Evolutionary conservation across 805 yeast species (phyloP).

Genomic region (Schwanniomyces pseudopolymorphus): DNA sequence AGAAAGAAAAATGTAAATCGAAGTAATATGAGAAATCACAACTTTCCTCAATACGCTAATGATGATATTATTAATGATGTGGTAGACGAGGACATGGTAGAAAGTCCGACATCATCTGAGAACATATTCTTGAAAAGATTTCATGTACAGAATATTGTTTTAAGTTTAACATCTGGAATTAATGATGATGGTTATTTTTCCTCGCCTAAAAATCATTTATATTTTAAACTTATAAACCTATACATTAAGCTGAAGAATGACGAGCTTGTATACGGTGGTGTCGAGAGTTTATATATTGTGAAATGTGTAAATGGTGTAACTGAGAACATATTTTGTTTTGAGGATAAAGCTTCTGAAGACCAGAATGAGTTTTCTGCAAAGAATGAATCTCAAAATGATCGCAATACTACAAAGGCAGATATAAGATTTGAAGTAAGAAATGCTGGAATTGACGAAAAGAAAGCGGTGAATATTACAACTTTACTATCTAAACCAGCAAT

Average conservation of each 20-base stretch:
- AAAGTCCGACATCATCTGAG: not conserved
- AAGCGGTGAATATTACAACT: constrained; percentile 33
- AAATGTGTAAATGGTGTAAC: constrained; percentile 16
- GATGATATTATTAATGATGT: constrained; percentile 14
- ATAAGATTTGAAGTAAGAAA: constrained; percentile 48
- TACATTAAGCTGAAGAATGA: constrained; percentile 45
- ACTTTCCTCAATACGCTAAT: constrained; percentile 26
- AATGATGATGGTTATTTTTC: constrained; percentile 40
- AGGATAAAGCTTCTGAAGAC: constrained; percentile 4
- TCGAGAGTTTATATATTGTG: constrained; percentile 32
- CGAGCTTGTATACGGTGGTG: constrained; percentile 47
- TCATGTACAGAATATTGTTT: constrained; percentile 30
- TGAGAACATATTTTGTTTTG: constrained; percentile 26
- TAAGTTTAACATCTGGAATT: constrained; percentile 51
- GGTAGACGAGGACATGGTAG: constrained; percentile 8
- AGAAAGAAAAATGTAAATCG: constrained; percentile 13
- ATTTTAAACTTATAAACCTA: constrained; percentile 23
- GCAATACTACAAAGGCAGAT: constrained; percentile 38
- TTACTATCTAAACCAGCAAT: constrained; percentile 44
- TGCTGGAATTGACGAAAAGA: constrained; percentile 4
- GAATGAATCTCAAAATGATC: not conserved
- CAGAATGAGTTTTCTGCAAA: not conserved
- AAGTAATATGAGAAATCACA: constrained; percentile 5
- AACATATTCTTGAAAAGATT: constrained; percentile 37
- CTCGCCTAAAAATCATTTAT: constrained; percentile 26